Conservation (phyloP, 2,329 filamentous ascomycete genomes). For the Xylariaceae sp. region DNA sequence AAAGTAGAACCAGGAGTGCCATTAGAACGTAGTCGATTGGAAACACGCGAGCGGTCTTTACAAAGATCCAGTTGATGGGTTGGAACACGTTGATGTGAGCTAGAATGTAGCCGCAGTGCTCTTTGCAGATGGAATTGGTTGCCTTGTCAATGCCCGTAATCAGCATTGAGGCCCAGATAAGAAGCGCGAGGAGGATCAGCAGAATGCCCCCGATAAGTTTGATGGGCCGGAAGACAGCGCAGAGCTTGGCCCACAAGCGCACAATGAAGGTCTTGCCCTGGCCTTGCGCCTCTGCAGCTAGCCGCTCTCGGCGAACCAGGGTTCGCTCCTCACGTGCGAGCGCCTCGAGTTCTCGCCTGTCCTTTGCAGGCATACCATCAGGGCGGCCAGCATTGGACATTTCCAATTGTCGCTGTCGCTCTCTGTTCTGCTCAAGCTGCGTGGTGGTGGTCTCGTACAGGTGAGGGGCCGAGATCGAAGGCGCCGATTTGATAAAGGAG, state of each 20-base stretch:
- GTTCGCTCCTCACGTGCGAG: slow-evolving; percentile 89
- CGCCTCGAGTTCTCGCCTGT: slow-evolving; percentile 81
- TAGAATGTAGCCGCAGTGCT: slow-evolving; percentile 86
- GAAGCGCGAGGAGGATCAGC: slow-evolving; percentile 66
- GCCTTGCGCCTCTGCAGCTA: slow-evolving; percentile 77
- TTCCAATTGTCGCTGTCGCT: slow-evolving; percentile 88
- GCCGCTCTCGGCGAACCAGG: slow-evolving; percentile 78
- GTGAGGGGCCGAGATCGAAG: slow-evolving; percentile 76
- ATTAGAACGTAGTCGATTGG: slow-evolving; percentile 91
- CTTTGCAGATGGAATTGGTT: slow-evolving; percentile 88
- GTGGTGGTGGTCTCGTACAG: slow-evolving; percentile 72
- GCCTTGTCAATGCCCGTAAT: slow-evolving; percentile 95
- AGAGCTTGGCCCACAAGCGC: slow-evolving; percentile 71
- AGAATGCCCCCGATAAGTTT: slow-evolving; percentile 82
- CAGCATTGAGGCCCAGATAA: slow-evolving; percentile 88
- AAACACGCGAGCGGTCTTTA: slow-evolving; percentile 76
- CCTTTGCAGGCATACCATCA: slow-evolving; percentile 74
- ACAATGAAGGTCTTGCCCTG: slow-evolving; percentile 72
- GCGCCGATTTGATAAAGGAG: slow-evolving; percentile 86
- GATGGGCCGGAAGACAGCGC: slow-evolving; percentile 78
- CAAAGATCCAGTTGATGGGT: slow-evolving; percentile 85
- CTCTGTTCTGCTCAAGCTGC: slow-evolving; percentile 80
- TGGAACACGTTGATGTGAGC: slow-evolving; percentile 88
- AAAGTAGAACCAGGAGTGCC: slow-evolving; percentile 74
- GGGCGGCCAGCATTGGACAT: slow-evolving; percentile 73